Evolutionary conservation across 331 rosid species (phyloP), one percentile per base, ranked within the genome.

Genomic region (Rosa hybrid): DNA sequence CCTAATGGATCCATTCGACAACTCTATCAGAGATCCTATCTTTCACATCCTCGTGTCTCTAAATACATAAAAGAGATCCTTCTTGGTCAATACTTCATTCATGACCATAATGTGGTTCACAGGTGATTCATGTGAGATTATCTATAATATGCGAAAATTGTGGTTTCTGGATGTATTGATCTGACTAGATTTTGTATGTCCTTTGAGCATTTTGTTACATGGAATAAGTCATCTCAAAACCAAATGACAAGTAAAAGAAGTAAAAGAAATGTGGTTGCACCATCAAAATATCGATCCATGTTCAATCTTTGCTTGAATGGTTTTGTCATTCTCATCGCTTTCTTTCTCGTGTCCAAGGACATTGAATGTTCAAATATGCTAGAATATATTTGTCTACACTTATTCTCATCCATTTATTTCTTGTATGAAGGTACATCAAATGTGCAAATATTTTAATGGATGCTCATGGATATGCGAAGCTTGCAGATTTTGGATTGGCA

Each of bases 401-500:
- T 48, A 11, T 48, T 48, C 51, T 48, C 51, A 48, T 48, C 11
- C 3, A 48, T 48, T 12, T 25, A 34, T 34, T 34, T 34, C 38
- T 34, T 34, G 38, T 34, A 74, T 75, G 82, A 78, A 94, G 98
- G 97, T 94, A 25, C 27, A 88, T 94, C 60, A 94, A 94, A 84
- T 94, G 98, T 86, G 97, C 94, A 62, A 94, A 94, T 83, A 90
- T 94, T 84, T 80, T 94, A 94, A 96, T 94, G 85, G 86, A 88
- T 86, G 1, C 0, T n/a, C n/a, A 53, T 85, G 97, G 98, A 81
- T 92, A 91, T 64, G 98, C 92, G 77, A 94, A 92, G 90, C 97
- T 94, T 81, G 90, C 97, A 68, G 98, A 94, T 86, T 94, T 94
- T 88, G 98, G 98, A 76, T 85, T 94, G 92, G 98, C 96, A 14